Conservation (phyloP, 352 stramenopile species). For the Pseudoperonospora humuli region DNA sequence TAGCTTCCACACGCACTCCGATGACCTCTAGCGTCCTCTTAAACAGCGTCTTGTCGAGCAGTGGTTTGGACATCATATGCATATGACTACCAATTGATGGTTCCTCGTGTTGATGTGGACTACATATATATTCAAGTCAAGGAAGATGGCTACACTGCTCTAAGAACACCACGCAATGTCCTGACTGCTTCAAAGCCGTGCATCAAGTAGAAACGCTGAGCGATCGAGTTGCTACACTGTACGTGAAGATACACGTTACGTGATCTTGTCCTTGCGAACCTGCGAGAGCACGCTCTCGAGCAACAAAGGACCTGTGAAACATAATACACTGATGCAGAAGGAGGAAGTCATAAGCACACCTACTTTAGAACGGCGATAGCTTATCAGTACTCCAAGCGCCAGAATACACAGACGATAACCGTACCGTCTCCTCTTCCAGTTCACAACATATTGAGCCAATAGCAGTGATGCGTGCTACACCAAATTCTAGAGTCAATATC, state of each 20-base stretch:
- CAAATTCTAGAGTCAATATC: not conserved
- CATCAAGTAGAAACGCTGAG: constrained; percentile 86
- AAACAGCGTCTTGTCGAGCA: constrained; percentile 67
- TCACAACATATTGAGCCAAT: constrained; percentile 87
- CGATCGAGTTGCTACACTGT: constrained; percentile 87
- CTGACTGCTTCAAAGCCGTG: constrained; percentile 83
- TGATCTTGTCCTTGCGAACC: constrained; percentile 27
- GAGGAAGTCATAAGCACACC: constrained; percentile 11
- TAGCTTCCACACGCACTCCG: constrained; percentile 65
- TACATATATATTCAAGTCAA: no score
- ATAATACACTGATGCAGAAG: not conserved
- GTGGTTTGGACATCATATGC: constrained; percentile 17
- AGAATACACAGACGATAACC: constrained; percentile 67
- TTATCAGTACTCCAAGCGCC: constrained; percentile 87
- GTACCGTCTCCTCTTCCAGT: constrained; percentile 41
- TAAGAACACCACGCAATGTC: constrained; percentile 83
- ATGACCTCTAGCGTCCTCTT: constrained; percentile 62
- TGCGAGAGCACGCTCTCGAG: constrained; percentile 37
- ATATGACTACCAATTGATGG: constrained; percentile 16
- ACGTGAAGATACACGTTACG: constrained; percentile 86
- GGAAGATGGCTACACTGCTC: constrained; percentile 11
- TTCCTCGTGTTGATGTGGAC: constrained; percentile 6
- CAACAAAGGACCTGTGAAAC: constrained; percentile 38
- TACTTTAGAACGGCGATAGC: constrained; percentile 64
- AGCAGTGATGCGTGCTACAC: constrained; percentile 52